phyloP scores from a whole-genome alignment of 495 filamentous ascomycete species.

The Trichoderma reesei region DNA sequence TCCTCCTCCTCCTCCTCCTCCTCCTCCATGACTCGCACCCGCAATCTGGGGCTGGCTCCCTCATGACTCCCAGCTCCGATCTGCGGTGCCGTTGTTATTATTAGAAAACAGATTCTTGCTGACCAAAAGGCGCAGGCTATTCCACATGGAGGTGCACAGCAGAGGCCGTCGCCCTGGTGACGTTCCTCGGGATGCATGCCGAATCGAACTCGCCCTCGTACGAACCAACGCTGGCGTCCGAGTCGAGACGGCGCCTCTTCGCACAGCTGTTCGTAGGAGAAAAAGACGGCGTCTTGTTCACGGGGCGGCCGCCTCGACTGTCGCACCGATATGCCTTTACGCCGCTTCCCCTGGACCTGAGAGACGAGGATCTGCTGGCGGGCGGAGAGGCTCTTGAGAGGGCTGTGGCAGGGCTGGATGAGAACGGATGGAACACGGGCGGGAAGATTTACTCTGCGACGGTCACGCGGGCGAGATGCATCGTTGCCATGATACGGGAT shows the following conservation, averaged over 20 bases:
- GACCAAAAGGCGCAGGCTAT: constrained; percentile 26
- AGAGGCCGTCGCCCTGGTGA: constrained; percentile 42
- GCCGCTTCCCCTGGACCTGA: constrained; percentile 45
- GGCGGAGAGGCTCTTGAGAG: background rate
- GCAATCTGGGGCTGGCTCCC: background rate
- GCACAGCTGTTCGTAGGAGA: constrained; percentile 38
- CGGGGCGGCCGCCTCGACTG: constrained; percentile 41
- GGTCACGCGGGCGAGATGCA: constrained; percentile 38
- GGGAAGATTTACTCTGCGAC: constrained; percentile 31
- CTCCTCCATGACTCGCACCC: background rate
- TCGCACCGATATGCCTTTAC: constrained; percentile 46
- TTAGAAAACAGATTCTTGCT: background rate
- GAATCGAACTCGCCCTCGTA: constrained; percentile 17
- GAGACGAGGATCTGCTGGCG: constrained; percentile 26
- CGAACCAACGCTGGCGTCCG: constrained; percentile 10
- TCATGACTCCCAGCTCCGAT: background rate
- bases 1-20: too few relatives aligned
- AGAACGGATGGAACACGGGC: constrained; percentile 44
- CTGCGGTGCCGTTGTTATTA: background rate
- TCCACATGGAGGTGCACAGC: constrained; percentile 44
- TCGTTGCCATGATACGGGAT: constrained; percentile 42
- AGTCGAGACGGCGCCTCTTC: constrained; percentile 34
- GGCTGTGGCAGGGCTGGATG: constrained; percentile 35
- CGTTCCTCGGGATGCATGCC: constrained; percentile 49
- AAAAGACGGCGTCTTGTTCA: constrained; percentile 9